Percentiles rank a stretch among this genome's conserved stretches.
Evolutionary conservation across 768 basidiomycete genomes (phyloP).

Genomic region (Mycena metata): DNA sequence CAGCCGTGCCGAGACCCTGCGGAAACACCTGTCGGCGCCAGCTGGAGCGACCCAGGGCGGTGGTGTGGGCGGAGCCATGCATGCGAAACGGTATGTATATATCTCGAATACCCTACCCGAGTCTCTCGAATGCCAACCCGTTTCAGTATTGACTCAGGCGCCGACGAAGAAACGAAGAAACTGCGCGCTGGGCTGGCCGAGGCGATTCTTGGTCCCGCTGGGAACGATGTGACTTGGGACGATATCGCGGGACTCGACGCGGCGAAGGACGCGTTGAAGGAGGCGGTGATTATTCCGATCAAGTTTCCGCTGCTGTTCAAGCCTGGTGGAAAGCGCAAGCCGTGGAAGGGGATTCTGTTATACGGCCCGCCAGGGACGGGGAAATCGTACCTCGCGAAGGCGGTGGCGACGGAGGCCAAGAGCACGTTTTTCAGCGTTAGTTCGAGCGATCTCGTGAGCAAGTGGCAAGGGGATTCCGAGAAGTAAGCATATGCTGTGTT

Average conservation of each 20-base stretch:
- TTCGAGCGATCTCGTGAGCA: slow-evolving; percentile 83
- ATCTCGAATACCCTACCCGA: not conserved
- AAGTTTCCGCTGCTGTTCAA: slow-evolving; percentile 89
- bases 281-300: slow-evolving; percentile 76
- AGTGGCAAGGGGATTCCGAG: slow-evolving; percentile 91
- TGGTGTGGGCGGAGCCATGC: not conserved
- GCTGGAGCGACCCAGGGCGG: slow-evolving; percentile 60
- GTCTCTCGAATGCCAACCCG: too few species aligned
- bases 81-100: not conserved
- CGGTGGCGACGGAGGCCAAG: slow-evolving; percentile 89
- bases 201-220: slow-evolving; percentile 76
- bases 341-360: slow-evolving; percentile 83
- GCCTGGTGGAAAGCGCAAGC: slow-evolving; percentile 90
- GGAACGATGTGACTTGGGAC: slow-evolving; percentile 86
- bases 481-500: slow-evolving; percentile 59
- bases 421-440: slow-evolving; percentile 88
- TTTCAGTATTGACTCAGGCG: slow-evolving; percentile 55
- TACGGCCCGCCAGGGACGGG: slow-evolving; percentile 90
- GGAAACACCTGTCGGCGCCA: slow-evolving; percentile 70
- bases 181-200: slow-evolving; percentile 77
- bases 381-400: slow-evolving; percentile 85
- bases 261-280: slow-evolving; percentile 52
- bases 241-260: slow-evolving; percentile 83
- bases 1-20: slow-evolving; percentile 80
- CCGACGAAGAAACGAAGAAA: slow-evolving; percentile 87